These are phyloP conservation scores for Cucurbita maxima DNA, from an alignment of 306 rosid genomes.

Conservation along the genomic window DNA sequence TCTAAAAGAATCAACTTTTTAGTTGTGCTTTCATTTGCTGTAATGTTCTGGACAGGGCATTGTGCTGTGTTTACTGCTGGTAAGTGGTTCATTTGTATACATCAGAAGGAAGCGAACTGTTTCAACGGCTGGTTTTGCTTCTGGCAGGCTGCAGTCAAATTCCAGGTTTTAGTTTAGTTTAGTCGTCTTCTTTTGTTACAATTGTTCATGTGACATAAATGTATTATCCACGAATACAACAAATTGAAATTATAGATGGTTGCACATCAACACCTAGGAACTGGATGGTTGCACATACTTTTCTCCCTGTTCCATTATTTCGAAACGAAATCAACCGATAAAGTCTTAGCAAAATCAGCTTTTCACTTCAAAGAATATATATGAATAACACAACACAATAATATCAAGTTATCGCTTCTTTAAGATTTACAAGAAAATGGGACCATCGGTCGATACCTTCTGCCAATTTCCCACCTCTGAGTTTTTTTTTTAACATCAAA, in stretches of 20 bases:
- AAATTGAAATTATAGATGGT: neutral
- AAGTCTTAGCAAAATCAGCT: neutral
- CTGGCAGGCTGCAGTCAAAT: slow-evolving; percentile 44
- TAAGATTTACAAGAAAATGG: slow-evolving; percentile 65
- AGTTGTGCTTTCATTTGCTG: neutral
- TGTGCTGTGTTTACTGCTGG: slow-evolving; percentile 33
- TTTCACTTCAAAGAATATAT: slow-evolving; percentile 2
- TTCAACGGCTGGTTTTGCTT: slow-evolving; percentile 32
- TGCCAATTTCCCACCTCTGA: slow-evolving; percentile 12
- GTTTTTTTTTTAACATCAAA: slow-evolving; percentile 40
- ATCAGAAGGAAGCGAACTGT: slow-evolving; percentile 35
- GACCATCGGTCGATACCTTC: slow-evolving; percentile 10
- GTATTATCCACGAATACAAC: neutral
- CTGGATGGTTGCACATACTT: neutral
- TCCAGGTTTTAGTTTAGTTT: slow-evolving; percentile 43
- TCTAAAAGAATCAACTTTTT: neutral
- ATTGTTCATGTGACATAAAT: neutral
- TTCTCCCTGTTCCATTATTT: neutral
- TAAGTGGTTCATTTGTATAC: slow-evolving; percentile 49
- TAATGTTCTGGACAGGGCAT: slow-evolving; percentile 34
- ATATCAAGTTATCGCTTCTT: slow-evolving; percentile 34
- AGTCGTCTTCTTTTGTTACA: neutral
- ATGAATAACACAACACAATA: slow-evolving; percentile 3
- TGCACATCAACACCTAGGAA: neutral
- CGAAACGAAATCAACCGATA: neutral